Conservation (phyloP, 192 early-diverging fungal species). For the Backusella parvicylindrica region DNA sequence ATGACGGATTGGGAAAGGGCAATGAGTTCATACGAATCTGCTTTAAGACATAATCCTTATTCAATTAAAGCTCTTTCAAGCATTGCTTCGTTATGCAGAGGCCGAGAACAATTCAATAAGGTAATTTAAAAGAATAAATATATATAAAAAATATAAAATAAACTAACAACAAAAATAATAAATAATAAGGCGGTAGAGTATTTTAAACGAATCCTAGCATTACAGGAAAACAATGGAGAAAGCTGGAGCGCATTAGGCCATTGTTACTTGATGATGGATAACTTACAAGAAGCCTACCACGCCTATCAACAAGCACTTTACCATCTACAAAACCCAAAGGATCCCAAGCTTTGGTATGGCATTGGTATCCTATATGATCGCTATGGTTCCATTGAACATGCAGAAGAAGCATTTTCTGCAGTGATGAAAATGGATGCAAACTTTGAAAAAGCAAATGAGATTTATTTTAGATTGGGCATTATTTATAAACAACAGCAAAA, state of each 20-base stretch:
- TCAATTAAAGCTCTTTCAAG: conserved; percentile 78
- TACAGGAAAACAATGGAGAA: conserved; percentile 85
- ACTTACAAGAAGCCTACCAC: conserved; percentile 89
- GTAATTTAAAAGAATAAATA: conserved; percentile 28
- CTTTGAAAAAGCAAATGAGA: conserved; percentile 97
- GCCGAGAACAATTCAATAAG: conserved; percentile 77
- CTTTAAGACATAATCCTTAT: conserved; percentile 90
- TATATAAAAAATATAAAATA: not conserved
- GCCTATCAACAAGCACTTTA: conserved; percentile 96
- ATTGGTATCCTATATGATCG: conserved; percentile 98
- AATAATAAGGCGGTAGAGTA: conserved; percentile 77
- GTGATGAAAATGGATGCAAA: conserved; percentile 96
- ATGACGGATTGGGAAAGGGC: conserved; percentile 78
- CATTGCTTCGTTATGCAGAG: conserved; percentile 79
- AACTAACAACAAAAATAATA: not conserved
- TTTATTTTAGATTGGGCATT: conserved; percentile 96
- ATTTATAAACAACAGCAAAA: conserved; percentile 94
- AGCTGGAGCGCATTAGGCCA: conserved; percentile 95
- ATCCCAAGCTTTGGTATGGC: conserved; percentile 98
- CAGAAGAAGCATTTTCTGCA: conserved; percentile 93
- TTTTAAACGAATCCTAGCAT: conserved; percentile 82
- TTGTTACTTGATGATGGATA: conserved; percentile 94
- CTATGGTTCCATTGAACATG: conserved; percentile 94
- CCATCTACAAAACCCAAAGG: conserved; percentile 87
- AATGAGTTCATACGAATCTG: conserved; percentile 80